These are phyloP conservation scores for Paramecium primaurelia DNA, from an alignment of 73 alveolate genomes.

Conservation along the genomic window DNA sequence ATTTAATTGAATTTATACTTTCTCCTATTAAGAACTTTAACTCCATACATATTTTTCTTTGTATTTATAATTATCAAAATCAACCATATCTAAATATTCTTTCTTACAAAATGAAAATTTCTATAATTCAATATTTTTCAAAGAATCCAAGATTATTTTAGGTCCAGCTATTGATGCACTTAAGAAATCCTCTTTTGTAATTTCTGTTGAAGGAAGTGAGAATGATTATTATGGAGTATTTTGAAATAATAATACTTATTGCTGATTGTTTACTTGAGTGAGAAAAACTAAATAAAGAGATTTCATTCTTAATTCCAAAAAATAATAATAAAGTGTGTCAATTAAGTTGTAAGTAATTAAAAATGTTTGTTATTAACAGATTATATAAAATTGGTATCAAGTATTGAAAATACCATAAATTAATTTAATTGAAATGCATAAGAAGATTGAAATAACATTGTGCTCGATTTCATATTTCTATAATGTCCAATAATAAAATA, in stretches of 20 bases:
- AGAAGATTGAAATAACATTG: background rate
- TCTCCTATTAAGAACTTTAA: background rate
- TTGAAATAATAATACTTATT: background rate
- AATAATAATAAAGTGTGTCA: background rate
- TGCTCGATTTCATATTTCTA: constrained; percentile 27
- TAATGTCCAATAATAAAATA: constrained; percentile 6
- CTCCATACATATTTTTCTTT: background rate
- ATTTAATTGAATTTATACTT: background rate
- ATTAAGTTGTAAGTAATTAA: background rate
- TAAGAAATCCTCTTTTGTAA: background rate
- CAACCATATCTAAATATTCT: background rate
- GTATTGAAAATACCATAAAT: background rate
- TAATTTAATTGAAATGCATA: background rate
- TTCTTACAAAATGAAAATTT: background rate
- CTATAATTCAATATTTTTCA: background rate
- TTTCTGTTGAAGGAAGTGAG: background rate
- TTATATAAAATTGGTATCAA: background rate
- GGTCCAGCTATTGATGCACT: constrained; percentile 14
- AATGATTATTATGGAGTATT: background rate
- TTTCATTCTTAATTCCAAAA: background rate
- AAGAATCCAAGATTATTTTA: background rate
- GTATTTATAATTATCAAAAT: background rate
- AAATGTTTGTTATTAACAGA: background rate
- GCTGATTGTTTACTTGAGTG: background rate
- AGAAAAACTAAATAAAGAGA: background rate